These are phyloP conservation scores for Edaphochlamys debaryana DNA, from an alignment of 139 green algal species.

Conservation along the genomic window DNA sequence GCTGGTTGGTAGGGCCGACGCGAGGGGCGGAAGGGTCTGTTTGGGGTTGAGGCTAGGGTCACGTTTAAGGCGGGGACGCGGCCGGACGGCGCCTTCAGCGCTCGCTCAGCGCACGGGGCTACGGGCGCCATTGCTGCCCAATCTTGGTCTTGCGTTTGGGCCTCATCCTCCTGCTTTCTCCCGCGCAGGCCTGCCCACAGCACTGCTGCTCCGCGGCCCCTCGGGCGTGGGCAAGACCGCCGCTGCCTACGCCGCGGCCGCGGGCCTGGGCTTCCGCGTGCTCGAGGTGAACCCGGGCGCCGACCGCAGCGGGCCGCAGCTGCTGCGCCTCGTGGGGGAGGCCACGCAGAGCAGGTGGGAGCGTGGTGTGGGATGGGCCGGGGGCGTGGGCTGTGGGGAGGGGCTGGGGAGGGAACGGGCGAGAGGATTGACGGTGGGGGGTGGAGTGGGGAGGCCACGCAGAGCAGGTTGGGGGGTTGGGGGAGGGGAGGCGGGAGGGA, in stretches of 20 bases:
- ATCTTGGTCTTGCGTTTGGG: too few relatives aligned
- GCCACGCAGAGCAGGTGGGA: constrained; percentile 52
- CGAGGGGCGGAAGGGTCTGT: too few relatives aligned
- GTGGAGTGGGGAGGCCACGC: background rate
- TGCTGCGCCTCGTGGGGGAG: constrained; percentile 57
- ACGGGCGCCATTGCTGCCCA: too few relatives aligned
- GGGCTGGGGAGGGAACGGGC: too few relatives aligned
- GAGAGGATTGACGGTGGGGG: background rate
- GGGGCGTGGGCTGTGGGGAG: background rate
- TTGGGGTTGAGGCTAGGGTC: too few relatives aligned
- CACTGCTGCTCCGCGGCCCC: constrained; percentile 54
- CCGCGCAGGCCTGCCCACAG: constrained; percentile 16
- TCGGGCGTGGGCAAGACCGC: constrained; percentile 62
- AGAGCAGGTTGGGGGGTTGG: background rate
- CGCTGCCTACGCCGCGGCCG: constrained; percentile 48
- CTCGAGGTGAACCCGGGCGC: constrained; percentile 62
- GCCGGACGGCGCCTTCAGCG: too few relatives aligned
- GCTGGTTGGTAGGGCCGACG: too few relatives aligned
- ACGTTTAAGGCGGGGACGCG: too few relatives aligned
- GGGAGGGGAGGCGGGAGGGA: too few relatives aligned
- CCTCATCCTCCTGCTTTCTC: too few relatives aligned
- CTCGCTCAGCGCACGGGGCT: too few relatives aligned
- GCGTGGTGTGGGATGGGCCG: background rate
- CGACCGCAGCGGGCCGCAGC: constrained; percentile 52
- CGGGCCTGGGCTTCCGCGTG: constrained; percentile 61